Base-by-base conservation (phyloP, 2,329 filamentous ascomycete species). In the Zymoseptoria tritici region DNA sequence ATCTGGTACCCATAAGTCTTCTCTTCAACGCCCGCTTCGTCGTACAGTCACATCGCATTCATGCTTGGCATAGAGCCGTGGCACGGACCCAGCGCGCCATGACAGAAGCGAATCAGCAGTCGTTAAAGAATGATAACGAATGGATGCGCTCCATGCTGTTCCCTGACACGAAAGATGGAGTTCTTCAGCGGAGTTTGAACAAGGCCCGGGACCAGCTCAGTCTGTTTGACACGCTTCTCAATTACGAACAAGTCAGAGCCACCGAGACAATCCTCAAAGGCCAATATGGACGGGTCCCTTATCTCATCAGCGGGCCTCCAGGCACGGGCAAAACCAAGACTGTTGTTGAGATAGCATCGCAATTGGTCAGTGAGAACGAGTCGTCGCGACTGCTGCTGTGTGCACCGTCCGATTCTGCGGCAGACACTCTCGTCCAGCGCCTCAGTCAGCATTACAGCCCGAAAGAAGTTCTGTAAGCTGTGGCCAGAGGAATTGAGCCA, bases 251-350 rank as follows among this genome's bases (percentile, higher is more conserved):
- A 66, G 64, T 75, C 57, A 76, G 76, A 64, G 77, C 77, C 1
- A 74, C 80, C 6, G 72, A 78, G 36, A 74, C 75, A 8, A 67
- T 80, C 2, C 69, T 76, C 26, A 66, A 66, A 11, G 66, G 72
- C 46, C 69, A 75, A 13, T 81, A 78, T 67, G 79, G 79, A 5
- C 69, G 65, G 13, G 62, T 80, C 6, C 78, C 79, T 2, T 81
- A 77, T 62, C 70, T 80, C 9, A 77, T 81, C 19, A 76, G 74
- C 7, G 79, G 79, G 0, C 79, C 79, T 9, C 79, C 79, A 9
- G 79, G 79, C n/a, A 81, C 79, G 6, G 79, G 79, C 0, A 81
- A 81, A 65, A 81, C 79, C 8, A 80, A 80, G 60, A 80, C 78
- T 2, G 64, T 80, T 1, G 78, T 80, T 19, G 79, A 80, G 65